phyloP scores from a whole-genome alignment of 169 alveolate genomes.

The Toxoplasma gondii region DNA sequence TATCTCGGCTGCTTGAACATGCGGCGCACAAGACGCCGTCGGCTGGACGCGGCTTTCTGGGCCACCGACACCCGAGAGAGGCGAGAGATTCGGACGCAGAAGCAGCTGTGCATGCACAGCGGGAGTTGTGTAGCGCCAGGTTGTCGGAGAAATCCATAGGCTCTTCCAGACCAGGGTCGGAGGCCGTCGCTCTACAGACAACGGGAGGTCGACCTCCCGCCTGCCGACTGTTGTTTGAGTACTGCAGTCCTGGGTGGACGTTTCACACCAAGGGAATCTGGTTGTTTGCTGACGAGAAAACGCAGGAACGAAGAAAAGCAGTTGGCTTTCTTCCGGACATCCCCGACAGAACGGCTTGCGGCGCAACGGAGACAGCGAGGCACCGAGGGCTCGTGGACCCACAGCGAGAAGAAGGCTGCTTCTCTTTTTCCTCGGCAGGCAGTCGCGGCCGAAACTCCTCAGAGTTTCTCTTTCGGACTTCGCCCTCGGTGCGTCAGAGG shows the following conservation, averaged over 20 bases:
- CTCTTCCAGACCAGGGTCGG: neutral
- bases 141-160: neutral
- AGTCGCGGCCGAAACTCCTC: too few species aligned
- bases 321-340: neutral
- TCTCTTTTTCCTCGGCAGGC: neutral
- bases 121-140: too few species aligned
- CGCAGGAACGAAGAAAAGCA: neutral
- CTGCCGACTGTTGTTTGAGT: constrained; percentile 44
- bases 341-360: neutral
- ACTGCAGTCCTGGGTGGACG: constrained; percentile 58
- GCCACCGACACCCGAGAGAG: neutral
- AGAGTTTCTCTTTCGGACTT: too few species aligned
- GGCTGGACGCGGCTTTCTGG: neutral
- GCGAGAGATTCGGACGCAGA: neutral
- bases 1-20: neutral
- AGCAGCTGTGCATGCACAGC: neutral
- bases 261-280: constrained; percentile 63
- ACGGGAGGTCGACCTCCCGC: neutral
- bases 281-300: neutral
- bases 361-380: neutral
- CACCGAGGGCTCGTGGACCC: neutral
- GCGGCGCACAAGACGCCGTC: neutral
- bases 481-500: too few species aligned
- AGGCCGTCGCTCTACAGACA: neutral
- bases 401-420: neutral